These are phyloP conservation scores for Boechera stricta DNA, from an alignment of 345 rosid genomes.

Conservation along the genomic window DNA sequence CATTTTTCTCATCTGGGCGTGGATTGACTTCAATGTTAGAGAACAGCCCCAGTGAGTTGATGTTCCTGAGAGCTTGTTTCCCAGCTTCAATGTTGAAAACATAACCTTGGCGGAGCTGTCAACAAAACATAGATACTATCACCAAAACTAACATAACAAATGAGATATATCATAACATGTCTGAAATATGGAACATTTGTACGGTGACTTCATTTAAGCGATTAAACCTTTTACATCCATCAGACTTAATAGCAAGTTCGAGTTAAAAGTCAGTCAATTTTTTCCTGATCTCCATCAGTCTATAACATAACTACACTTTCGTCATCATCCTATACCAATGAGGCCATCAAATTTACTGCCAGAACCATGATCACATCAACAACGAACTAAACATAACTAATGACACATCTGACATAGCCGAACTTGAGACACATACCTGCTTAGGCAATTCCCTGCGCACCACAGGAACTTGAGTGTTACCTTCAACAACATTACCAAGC, in stretches of 20 bases:
- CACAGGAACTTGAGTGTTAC: constrained; percentile 80
- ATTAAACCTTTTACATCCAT: not conserved
- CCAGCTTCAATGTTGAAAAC: constrained; percentile 97
- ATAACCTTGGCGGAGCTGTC: constrained; percentile 82
- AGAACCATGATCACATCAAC: constrained; percentile 13
- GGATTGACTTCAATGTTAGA: constrained; percentile 97
- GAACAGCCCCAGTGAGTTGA: constrained; percentile 81
- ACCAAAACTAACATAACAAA: constrained; percentile 25
- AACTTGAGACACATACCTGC: constrained; percentile 54
- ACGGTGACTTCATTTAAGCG: not conserved
- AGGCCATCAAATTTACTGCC: constrained; percentile 6
- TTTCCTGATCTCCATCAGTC: not conserved
- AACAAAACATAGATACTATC: constrained; percentile 37
- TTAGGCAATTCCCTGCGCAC: constrained; percentile 85
- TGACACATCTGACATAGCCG: not conserved
- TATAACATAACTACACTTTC: not conserved
- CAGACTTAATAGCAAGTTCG: not conserved
- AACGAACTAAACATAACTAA: constrained; percentile 16
- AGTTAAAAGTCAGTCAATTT: not conserved
- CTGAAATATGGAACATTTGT: not conserved
- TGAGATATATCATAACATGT: not conserved
- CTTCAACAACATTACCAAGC: constrained; percentile 95
- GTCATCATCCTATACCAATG: not conserved
- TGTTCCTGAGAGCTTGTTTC: constrained; percentile 86
- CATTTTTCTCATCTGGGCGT: constrained; percentile 94